Percentiles rank a stretch among this genome's conserved stretches.
phyloP scores from a whole-genome alignment of 2,329 filamentous ascomycete genomes.

The Fusarium clavum region DNA sequence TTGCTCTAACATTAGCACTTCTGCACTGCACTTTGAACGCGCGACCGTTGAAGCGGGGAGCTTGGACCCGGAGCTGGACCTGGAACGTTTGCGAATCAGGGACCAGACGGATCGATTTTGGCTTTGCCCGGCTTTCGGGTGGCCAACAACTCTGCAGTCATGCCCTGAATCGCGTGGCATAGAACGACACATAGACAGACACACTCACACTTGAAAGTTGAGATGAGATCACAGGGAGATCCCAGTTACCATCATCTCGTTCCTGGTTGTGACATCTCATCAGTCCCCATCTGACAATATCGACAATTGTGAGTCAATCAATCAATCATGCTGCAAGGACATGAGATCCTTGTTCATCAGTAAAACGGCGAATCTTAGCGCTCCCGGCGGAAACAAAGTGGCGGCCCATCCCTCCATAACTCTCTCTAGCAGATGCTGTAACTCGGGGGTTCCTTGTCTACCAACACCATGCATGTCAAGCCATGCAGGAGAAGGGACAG shows the following conservation, averaged over 20 bases:
- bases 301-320: slow-evolving; percentile 16
- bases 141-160: slow-evolving; percentile 20
- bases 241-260: slow-evolving; percentile 6
- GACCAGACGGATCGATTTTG: slow-evolving; percentile 30
- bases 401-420: slow-evolving; percentile 26
- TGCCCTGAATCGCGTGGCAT: slow-evolving; percentile 38
- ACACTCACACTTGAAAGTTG: slow-evolving; percentile 2
- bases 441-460: slow-evolving; percentile 33
- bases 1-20: slow-evolving; percentile 15
- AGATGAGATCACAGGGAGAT: slow-evolving; percentile 18
- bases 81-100: slow-evolving; percentile 34
- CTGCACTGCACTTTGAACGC: slow-evolving; percentile 20
- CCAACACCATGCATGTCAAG: slow-evolving; percentile 39
- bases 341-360: slow-evolving; percentile 33
- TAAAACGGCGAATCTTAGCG: slow-evolving; percentile 28
- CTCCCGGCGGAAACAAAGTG: slow-evolving; percentile 37
- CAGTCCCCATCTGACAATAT: not conserved
- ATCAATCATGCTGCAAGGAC: slow-evolving; percentile 21
- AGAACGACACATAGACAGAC: not conserved
- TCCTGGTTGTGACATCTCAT: not conserved
- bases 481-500: slow-evolving; percentile 38
- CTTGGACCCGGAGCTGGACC: slow-evolving; percentile 16
- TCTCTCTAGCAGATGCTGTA: slow-evolving; percentile 10
- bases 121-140: slow-evolving; percentile 32
- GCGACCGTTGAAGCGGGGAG: slow-evolving; percentile 38